Percentiles rank a stretch among this genome's conserved stretches.
Conservation (phyloP, 2,329 filamentous ascomycete species). For the Periconia sp. region DNA sequence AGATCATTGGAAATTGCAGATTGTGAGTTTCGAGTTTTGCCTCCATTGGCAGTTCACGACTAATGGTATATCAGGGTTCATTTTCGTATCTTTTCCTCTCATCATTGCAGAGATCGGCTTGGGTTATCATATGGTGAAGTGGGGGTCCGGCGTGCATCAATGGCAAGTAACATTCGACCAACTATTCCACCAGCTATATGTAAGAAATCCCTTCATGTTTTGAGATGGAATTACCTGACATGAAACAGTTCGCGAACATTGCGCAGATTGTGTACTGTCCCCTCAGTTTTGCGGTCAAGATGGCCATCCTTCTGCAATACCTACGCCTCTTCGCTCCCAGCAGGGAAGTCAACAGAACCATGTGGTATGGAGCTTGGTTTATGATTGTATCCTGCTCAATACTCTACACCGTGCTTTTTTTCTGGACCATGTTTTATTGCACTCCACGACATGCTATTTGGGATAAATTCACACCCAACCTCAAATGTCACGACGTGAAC, state of each 20-base stretch:
- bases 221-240: not conserved
- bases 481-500: slow-evolving; percentile 25
- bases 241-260: slow-evolving; percentile 24
- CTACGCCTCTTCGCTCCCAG: slow-evolving; percentile 28
- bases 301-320: slow-evolving; percentile 31
- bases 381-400: slow-evolving; percentile 22
- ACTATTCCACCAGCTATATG: slow-evolving; percentile 28
- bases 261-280: slow-evolving; percentile 31
- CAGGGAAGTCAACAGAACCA: slow-evolving; percentile 18
- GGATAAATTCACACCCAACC: slow-evolving; percentile 23
- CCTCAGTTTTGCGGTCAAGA: slow-evolving; percentile 29
- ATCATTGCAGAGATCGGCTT: slow-evolving; percentile 23
- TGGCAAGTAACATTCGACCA: slow-evolving; percentile 29
- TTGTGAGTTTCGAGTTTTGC: slow-evolving; percentile 18
- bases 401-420: slow-evolving; percentile 25
- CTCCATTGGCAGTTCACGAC: not conserved
- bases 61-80: slow-evolving; percentile 19
- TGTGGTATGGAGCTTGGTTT: slow-evolving; percentile 28
- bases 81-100: slow-evolving; percentile 25
- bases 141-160: slow-evolving; percentile 33
- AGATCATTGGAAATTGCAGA: slow-evolving; percentile 25
- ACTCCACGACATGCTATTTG: slow-evolving; percentile 26
- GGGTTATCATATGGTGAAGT: slow-evolving; percentile 28
- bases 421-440: slow-evolving; percentile 32
- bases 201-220: slow-evolving; percentile 7